Evolutionary conservation across 805 yeast genomes (phyloP).

Genomic region (Metschnikowia noctiluminum): DNA sequence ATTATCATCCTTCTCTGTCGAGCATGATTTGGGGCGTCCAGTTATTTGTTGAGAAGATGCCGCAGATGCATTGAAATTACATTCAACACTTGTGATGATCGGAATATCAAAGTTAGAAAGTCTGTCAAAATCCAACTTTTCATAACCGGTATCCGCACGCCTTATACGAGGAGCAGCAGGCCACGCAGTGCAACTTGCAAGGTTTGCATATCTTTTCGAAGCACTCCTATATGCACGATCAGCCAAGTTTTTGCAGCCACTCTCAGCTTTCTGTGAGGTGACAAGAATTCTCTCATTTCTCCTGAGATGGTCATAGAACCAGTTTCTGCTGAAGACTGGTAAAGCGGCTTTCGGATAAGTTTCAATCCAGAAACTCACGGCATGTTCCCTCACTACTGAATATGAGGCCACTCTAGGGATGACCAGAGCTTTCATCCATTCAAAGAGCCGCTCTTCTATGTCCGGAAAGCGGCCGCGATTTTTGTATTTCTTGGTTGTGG

Average conservation of each 20-base stretch:
- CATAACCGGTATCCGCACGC: too few species aligned
- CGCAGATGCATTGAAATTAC: too few species aligned
- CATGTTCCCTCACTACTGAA: not conserved
- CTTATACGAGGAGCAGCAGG: too few species aligned
- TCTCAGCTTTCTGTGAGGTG: not conserved
- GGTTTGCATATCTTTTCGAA: too few species aligned
- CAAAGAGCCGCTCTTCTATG: not conserved
- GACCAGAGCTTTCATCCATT: not conserved
- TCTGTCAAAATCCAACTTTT: too few species aligned
- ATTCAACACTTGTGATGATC: too few species aligned
- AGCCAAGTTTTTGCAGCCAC: not conserved
- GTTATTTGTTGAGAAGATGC: too few species aligned
- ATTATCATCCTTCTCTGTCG: too few species aligned
- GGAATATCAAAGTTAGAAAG: too few species aligned
- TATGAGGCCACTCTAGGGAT: not conserved
- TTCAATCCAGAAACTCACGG: not conserved
- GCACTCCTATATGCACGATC: not conserved
- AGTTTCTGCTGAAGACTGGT: not conserved
- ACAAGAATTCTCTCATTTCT: not conserved
- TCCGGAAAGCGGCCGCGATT: not conserved
- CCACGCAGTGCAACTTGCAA: too few species aligned
- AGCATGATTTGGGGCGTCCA: too few species aligned
- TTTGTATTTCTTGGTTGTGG: too few species aligned
- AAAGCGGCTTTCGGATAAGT: not conserved
- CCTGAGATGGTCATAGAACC: not conserved